Conservation (phyloP, 176 grass and related monocot species). For the Lolium rigidum region DNA sequence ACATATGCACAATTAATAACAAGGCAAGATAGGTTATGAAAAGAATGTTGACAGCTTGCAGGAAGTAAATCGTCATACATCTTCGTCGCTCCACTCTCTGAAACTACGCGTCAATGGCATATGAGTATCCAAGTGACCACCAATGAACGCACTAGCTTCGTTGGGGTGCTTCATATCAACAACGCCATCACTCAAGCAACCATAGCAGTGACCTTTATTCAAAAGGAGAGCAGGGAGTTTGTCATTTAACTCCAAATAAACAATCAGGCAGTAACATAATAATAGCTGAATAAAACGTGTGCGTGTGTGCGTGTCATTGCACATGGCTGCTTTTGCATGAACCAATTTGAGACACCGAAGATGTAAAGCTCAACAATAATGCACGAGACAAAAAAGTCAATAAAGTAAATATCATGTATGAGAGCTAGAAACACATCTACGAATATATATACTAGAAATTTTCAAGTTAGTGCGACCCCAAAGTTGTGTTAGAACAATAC, state of each 20-base stretch:
- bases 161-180: slow-evolving; percentile 23
- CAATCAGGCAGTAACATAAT: background rate
- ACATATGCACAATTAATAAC: background rate
- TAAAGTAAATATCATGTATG: background rate
- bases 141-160: background rate
- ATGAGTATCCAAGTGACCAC: slow-evolving; percentile 12
- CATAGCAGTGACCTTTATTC: slow-evolving; percentile 33
- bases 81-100: background rate
- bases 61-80: slow-evolving; percentile 17
- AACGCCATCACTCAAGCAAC: background rate
- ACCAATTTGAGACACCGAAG: background rate
- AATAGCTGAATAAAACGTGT: background rate
- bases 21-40: background rate
- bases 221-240: background rate
- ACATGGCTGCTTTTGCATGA: background rate
- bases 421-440: background rate
- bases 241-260: slow-evolving; percentile 8
- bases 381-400: background rate
- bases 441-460: background rate
- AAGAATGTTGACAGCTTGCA: background rate
- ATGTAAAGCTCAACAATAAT: background rate
- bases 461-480: background rate
- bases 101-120: background rate
- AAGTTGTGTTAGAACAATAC: background rate
- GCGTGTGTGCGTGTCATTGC: background rate